phyloP scores from a whole-genome alignment of 2,329 filamentous ascomycete genomes.

The Trichoderma breve region DNA sequence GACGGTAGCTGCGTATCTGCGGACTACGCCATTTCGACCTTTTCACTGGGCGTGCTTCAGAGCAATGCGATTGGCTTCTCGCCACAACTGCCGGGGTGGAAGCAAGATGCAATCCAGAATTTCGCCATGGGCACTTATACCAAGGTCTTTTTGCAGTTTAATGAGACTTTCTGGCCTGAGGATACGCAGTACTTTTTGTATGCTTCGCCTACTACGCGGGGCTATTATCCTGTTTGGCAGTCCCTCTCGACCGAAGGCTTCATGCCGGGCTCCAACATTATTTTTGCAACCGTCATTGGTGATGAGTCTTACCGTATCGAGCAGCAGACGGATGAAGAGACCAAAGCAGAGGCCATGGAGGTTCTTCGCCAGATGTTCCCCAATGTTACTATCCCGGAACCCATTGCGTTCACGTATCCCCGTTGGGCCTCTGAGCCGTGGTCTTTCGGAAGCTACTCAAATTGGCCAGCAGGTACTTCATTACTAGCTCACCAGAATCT shows the following conservation, averaged over 20 bases:
- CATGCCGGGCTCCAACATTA: slow-evolving; percentile 58
- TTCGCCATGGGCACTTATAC: slow-evolving; percentile 72
- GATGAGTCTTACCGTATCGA: slow-evolving; percentile 58
- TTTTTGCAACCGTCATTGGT: slow-evolving; percentile 63
- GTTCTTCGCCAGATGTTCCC: slow-evolving; percentile 63
- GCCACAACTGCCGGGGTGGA: slow-evolving; percentile 62
- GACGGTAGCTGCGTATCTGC: slow-evolving; percentile 58
- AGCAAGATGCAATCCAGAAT: slow-evolving; percentile 59
- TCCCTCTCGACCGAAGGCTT: slow-evolving; percentile 58
- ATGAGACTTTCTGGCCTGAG: slow-evolving; percentile 61
- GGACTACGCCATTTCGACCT: slow-evolving; percentile 64
- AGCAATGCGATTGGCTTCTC: slow-evolving; percentile 57
- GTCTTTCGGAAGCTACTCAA: slow-evolving; percentile 62
- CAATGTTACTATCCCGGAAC: slow-evolving; percentile 54
- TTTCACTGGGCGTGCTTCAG: slow-evolving; percentile 67
- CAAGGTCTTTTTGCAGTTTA: slow-evolving; percentile 70
- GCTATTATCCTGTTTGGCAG: slow-evolving; percentile 60
- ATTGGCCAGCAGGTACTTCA: slow-evolving; percentile 63
- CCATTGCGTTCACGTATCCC: slow-evolving; percentile 61
- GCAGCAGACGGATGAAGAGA: slow-evolving; percentile 56
- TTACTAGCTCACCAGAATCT: slow-evolving; percentile 67
- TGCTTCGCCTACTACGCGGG: slow-evolving; percentile 41
- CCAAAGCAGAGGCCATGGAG: slow-evolving; percentile 53
- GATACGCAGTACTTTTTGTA: slow-evolving; percentile 46
- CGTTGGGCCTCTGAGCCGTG: slow-evolving; percentile 34